These are phyloP conservation scores for Cryphonectria carpinicola DNA, from an alignment of 2,329 filamentous ascomycete genomes.

Conservation along the genomic window DNA sequence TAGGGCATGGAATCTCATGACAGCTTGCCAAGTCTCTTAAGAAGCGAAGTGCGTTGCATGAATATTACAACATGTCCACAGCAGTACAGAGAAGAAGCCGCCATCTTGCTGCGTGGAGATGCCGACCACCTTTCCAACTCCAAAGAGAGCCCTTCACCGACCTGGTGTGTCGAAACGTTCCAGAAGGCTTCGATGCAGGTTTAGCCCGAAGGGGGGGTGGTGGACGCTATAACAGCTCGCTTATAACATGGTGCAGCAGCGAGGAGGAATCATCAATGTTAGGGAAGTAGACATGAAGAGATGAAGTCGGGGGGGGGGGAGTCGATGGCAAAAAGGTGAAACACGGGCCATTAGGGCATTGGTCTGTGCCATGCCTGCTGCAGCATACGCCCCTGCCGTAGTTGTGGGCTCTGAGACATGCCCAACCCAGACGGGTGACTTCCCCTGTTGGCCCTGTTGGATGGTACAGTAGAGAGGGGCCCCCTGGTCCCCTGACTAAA, in stretches of 20 bases:
- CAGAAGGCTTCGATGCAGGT: constrained; percentile 24
- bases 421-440: constrained; percentile 2
- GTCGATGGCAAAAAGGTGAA: constrained; percentile 16
- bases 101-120: not conserved
- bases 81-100: not conserved
- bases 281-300: not conserved
- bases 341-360: constrained; percentile 17
- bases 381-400: not conserved
- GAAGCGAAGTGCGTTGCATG: not conserved
- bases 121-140: not conserved
- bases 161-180: constrained; percentile 20
- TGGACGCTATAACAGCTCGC: not conserved
- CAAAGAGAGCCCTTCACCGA: not conserved
- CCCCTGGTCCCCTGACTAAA: constrained; percentile 8
- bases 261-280: not conserved
- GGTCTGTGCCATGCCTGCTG: constrained; percentile 12
- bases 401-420: not conserved
- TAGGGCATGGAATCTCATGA: not conserved
- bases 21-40: not conserved
- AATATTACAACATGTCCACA: not conserved
- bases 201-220: not conserved
- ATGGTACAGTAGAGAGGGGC: not conserved
- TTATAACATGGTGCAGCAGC: not conserved
- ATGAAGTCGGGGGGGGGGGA: not conserved
- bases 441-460: not conserved